Evolutionary conservation across 2,329 filamentous ascomycete genomes (phyloP), one percentile per base, ranked within the genome.

Genomic region (Sporothrix variecibatus): DNA sequence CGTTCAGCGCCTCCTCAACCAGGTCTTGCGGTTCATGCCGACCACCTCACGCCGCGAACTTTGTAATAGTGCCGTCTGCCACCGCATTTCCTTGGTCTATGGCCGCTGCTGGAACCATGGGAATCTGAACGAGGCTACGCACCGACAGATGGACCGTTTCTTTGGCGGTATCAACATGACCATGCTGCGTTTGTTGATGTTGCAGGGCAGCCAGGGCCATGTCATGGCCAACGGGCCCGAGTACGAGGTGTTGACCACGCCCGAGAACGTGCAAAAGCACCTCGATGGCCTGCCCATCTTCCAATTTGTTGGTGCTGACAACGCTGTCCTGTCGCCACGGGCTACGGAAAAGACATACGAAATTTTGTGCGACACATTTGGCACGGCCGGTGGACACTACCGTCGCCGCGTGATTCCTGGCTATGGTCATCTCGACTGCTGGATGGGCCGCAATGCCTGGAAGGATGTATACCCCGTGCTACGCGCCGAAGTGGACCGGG

Each of bases 51-150:
- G 84, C 9, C 80, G 82, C 34, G 90, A 92, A 81, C 84, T 90
- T 2, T 93, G 90, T 82, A 87, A 84, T 79, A 90, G 86, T 75
- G 87, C 87, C 1, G 84, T 85, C 71, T 92, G 90, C 81, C 90
- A 92, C 81, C 86, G 90, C 20, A 84, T 84, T 72, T 86, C 85
- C 5, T 81, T 92, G 31, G 85, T 89, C 17, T 92, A 91, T 77
- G 90, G 90, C 49, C 86, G 88, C 75, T 88, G 85, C 81, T 93
- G 90, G 90, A 89, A 86, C 78, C 90, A 92, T 80, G 79, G 77
- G 3, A 92, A 92, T 79, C 85, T 92, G 40, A 92, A 91, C 81
- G 88, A 88, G 81, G 88, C 87, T 2, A 92, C 90, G 1, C 90
- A 92, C 80, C 82, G 85, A 0, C 86, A 90, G 78, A 86, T 91